Evolutionary conservation across 345 rosid species (phyloP).

Genomic region (Litchi chinensis): DNA sequence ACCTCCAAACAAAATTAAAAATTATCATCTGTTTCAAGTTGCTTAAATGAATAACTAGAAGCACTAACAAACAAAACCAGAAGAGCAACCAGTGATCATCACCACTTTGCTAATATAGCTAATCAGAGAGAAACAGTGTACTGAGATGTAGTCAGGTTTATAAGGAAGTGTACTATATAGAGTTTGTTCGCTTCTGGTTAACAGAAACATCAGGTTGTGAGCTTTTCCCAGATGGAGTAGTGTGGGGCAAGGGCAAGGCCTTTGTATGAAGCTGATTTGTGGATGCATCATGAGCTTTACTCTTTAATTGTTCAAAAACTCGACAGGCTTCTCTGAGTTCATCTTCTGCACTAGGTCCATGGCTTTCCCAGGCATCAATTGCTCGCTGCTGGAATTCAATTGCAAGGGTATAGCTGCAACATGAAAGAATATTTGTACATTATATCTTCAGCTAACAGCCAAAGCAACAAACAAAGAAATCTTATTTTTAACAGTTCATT

Average conservation of each 20-base stretch:
- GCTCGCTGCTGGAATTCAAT: slow-evolving; percentile 82
- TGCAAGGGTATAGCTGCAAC: slow-evolving; percentile 73
- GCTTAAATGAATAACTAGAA: neutral
- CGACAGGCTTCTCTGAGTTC: slow-evolving; percentile 64
- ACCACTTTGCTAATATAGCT: slow-evolving; percentile 12
- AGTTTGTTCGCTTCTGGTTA: slow-evolving; percentile 7
- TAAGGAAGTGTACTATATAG: neutral
- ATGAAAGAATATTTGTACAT: slow-evolving; percentile 12
- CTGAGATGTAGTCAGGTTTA: neutral
- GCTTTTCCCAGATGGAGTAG: slow-evolving; percentile 28
- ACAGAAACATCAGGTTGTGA: slow-evolving; percentile 18
- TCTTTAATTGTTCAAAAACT: slow-evolving; percentile 61
- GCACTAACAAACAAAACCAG: neutral
- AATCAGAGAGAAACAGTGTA: neutral
- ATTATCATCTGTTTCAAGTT: slow-evolving; percentile 8
- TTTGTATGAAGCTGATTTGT: slow-evolving; percentile 33
- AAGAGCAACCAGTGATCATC: neutral
- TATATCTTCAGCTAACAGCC: neutral
- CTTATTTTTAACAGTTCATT: neutral
- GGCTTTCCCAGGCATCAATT: slow-evolving; percentile 80
- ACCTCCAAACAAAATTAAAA: neutral
- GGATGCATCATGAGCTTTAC: slow-evolving; percentile 52
- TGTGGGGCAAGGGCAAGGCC: slow-evolving; percentile 48
- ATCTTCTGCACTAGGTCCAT: slow-evolving; percentile 62
- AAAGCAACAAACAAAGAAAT: neutral